Conservation (phyloP, 2,329 filamentous ascomycete genomes). For the Scortechinia acanthostroma region DNA sequence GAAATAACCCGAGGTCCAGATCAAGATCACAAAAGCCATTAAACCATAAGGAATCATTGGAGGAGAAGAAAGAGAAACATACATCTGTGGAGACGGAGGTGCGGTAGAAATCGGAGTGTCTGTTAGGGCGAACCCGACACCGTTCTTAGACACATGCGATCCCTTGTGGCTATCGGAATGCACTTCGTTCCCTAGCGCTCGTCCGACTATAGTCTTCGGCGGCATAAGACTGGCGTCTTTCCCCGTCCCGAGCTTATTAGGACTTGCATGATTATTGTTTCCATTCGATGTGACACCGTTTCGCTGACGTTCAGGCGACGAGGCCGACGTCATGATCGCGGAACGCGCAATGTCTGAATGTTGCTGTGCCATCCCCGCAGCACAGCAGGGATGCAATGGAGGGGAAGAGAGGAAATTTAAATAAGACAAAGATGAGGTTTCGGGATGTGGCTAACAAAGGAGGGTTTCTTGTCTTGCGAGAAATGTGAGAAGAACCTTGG, state of each 20-base stretch:
- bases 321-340: slow-evolving; percentile 34
- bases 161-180: slow-evolving; percentile 24
- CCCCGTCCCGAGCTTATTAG: not conserved
- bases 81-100: slow-evolving; percentile 2
- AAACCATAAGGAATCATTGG: no score
- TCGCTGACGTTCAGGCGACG: slow-evolving; percentile 10
- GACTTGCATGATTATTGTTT: not conserved
- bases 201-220: slow-evolving; percentile 7
- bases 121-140: not conserved
- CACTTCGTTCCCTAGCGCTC: slow-evolving; percentile 29
- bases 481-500: no score
- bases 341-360: slow-evolving; percentile 38
- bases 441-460: no score
- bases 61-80: not conserved
- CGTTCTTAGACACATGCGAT: slow-evolving; percentile 11
- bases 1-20: no score
- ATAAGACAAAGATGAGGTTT: no score
- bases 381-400: slow-evolving; percentile 4
- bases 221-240: not conserved
- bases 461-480: no score
- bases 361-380: slow-evolving; percentile 25
- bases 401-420: not conserved
- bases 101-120: slow-evolving; percentile 1
- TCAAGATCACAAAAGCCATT: no score
- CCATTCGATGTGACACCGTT: slow-evolving; percentile 11